These are phyloP conservation scores for Globisporangium alternatum DNA, from an alignment of 352 stramenopile genomes.

Conservation along the genomic window DNA sequence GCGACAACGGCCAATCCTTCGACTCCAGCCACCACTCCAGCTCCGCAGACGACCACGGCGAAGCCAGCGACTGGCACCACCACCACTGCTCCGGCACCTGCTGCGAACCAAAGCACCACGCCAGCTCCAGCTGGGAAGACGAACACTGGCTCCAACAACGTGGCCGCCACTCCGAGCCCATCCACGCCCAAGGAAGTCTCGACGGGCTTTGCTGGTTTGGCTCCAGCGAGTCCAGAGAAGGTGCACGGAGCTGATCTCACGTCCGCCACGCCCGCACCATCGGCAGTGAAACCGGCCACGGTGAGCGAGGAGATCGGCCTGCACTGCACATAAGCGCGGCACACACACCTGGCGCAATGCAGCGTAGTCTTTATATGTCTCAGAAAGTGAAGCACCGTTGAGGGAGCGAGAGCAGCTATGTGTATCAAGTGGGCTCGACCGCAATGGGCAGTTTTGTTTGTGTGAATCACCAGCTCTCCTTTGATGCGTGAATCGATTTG, in stretches of 20 bases:
- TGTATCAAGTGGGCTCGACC: conserved; percentile 8
- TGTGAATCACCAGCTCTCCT: background rate
- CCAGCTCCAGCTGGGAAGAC: conserved; percentile 1
- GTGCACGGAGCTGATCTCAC: conserved; percentile 18
- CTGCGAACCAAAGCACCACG: conserved; percentile 5
- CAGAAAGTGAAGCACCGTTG: background rate
- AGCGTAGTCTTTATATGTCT: conserved; percentile 4
- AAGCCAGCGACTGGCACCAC: background rate
- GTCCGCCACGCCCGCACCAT: conserved; percentile 10
- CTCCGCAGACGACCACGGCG: background rate
- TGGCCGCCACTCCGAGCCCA: conserved; percentile 9
- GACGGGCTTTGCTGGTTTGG: conserved; percentile 14
- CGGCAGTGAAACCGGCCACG: conserved; percentile 12
- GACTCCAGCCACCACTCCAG: background rate
- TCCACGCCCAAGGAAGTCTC: conserved; percentile 16
- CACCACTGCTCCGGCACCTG: conserved; percentile 5
- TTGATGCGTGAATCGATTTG: background rate
- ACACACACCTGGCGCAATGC: background rate
- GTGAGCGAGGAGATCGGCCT: background rate
- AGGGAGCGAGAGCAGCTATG: background rate
- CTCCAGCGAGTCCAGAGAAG: conserved; percentile 15
- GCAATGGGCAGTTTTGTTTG: conserved; percentile 11
- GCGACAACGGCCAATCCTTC: background rate
- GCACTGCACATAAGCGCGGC: conserved; percentile 12
- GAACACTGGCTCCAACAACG: background rate